Percentiles rank a stretch among this genome's conserved stretches.
phyloP scores from a whole-genome alignment of 2,329 filamentous ascomycete species.

The Penicillium brasilianum region DNA sequence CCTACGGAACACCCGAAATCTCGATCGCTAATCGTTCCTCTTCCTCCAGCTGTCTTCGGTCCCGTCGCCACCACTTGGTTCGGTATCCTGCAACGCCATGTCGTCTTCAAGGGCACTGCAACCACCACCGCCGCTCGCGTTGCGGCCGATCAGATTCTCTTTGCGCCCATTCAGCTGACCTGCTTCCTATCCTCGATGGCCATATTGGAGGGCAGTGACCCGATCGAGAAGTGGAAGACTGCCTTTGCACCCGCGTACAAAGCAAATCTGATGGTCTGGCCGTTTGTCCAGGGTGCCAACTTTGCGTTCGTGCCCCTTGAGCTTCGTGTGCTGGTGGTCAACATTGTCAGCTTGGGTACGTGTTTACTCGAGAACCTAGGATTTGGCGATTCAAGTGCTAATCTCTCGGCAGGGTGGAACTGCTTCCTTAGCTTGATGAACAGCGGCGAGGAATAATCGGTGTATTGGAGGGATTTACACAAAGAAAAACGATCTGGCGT shows the following conservation, averaged over 20 bases:
- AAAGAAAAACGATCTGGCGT: conserved; percentile 41
- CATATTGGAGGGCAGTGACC: conserved; percentile 71
- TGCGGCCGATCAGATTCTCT: conserved; percentile 77
- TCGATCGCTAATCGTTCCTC: background rate
- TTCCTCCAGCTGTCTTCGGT: conserved; percentile 70
- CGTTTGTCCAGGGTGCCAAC: conserved; percentile 80
- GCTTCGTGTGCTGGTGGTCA: conserved; percentile 83
- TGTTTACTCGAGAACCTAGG: conserved; percentile 19
- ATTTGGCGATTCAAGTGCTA: conserved; percentile 20
- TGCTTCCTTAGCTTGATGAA: conserved; percentile 64
- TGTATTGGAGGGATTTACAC: background rate
- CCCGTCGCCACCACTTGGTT: conserved; percentile 89
- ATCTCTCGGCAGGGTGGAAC: conserved; percentile 57
- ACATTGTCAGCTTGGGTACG: conserved; percentile 73
- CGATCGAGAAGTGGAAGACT: conserved; percentile 71
- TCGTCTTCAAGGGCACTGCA: conserved; percentile 69
- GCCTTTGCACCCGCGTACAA: conserved; percentile 74
- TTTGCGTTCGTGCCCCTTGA: conserved; percentile 86
- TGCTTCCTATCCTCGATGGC: conserved; percentile 86
- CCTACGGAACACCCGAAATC: background rate
- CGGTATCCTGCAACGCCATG: conserved; percentile 72
- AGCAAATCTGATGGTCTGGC: conserved; percentile 90
- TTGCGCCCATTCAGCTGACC: conserved; percentile 82
- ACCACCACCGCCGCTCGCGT: conserved; percentile 78
- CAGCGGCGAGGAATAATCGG: conserved; percentile 46